Percentiles rank a stretch among this genome's conserved stretches.
Conservation (phyloP, 164 flowering plant genomes). For the Umbilicus rupestris region DNA sequence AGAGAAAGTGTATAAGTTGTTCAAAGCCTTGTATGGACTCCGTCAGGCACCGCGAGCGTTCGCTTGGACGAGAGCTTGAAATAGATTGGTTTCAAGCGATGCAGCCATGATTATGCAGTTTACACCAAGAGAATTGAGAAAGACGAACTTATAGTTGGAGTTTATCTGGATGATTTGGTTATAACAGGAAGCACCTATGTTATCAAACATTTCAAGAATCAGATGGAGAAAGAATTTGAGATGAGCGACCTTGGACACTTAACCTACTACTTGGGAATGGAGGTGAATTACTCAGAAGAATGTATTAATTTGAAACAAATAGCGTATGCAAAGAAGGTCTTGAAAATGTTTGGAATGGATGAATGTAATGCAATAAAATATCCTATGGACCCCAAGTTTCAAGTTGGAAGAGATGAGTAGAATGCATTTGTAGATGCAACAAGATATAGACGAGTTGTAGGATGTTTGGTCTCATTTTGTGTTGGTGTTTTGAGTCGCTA, state of each 20-base stretch:
- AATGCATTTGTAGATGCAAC: too few relatives aligned
- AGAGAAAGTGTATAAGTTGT: background rate
- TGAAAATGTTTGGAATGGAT: too few relatives aligned
- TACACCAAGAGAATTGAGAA: background rate
- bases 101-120: background rate
- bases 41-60: background rate
- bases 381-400: too few relatives aligned
- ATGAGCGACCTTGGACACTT: background rate
- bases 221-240: background rate
- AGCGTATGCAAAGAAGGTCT: background rate
- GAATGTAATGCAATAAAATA: too few relatives aligned
- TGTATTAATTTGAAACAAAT: background rate
- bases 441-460: too few relatives aligned
- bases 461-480: too few relatives aligned
- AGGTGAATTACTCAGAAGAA: background rate
- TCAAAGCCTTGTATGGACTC: background rate
- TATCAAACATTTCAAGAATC: background rate
- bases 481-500: too few relatives aligned
- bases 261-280: background rate
- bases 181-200: background rate
- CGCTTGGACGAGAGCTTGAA: background rate
- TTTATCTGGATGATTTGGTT: background rate
- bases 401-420: too few relatives aligned
- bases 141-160: background rate
- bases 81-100: background rate